Conservation (phyloP, 345 rosid genomes). For the Pistacia integerrima region DNA sequence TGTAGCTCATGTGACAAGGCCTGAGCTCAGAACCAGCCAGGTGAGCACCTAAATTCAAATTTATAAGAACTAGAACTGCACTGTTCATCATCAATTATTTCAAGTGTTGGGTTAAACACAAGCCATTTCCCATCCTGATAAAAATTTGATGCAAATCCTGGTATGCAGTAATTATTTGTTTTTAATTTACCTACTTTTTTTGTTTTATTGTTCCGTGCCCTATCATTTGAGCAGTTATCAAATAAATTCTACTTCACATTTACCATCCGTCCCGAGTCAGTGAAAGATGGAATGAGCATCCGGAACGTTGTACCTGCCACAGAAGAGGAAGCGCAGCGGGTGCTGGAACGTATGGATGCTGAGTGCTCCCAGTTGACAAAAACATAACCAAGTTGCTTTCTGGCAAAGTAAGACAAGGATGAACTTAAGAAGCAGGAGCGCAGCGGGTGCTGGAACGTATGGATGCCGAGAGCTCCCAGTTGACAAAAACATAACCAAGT, state of each 20-base stretch:
- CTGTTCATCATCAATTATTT: neutral
- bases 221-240: conserved; percentile 59
- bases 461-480: conserved; percentile 62
- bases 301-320: conserved; percentile 87
- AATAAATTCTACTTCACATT: conserved; percentile 90
- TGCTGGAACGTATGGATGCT: conserved; percentile 82
- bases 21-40: conserved; percentile 75
- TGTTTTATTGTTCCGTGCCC: neutral
- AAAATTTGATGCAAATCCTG: too few relatives aligned
- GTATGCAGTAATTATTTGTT: too few relatives aligned
- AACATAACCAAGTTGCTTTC: conserved; percentile 6
- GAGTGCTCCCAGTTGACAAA: conserved; percentile 40
- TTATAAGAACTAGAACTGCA: neutral
- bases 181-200: neutral
- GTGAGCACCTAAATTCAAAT: conserved; percentile 35
- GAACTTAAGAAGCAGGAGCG: conserved; percentile 65
- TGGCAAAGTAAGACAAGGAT: neutral
- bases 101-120: neutral
- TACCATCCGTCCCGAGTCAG: conserved; percentile 70
- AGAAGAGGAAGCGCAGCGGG: conserved; percentile 83
- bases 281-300: conserved; percentile 62
- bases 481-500: conserved; percentile 15
- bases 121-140: too few relatives aligned
- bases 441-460: conserved; percentile 74
- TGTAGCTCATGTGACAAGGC: conserved; percentile 78